Evolutionary conservation across 177 flowering plant species (phyloP), one percentile per base, ranked within the genome.

Genomic region (Vitis hybrid): DNA sequence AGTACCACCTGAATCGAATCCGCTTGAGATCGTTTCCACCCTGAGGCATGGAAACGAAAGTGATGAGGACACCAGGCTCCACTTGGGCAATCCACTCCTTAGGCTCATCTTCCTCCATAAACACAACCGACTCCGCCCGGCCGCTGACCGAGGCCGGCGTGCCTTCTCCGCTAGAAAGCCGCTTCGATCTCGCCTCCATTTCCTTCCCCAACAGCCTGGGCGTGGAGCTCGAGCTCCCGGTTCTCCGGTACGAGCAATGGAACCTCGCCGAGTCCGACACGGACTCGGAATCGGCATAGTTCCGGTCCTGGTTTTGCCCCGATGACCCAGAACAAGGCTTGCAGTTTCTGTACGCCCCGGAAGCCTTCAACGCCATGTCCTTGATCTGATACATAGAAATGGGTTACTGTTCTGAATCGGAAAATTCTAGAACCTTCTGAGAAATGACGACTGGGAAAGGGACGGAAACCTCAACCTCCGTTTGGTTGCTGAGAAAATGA

Each of bases 41-140:
- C 52, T 82, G 84, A 40, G 89, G 92, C 78, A 95, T 65, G 2
- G 98, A 86, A 73, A 91, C 83, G 72, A 95, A 95, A n/a, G 97
- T 95, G 54, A 95, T 95, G 18, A 91, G 80, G 15, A 95, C 97
- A 55, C 99, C 98, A n/a, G 99, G 98, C 81, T 95, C 99, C 65
- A 95, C 98, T 72, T 95, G 99, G 8, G 99, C 99, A 40, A 93
- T 89, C 99, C 99, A 95, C 67, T 95, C 98, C 74, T 90, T 94
- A 1, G 85, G 85, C 82, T 90, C 98, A 70, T 90, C 96, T 70
- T 94, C 99, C 74, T 89, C 98, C 86, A 82, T 79, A 52, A 91
- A 85, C 72, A 90, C 89, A 0, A 81, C 77, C 1, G 95, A 85
- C 70, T 84, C 89, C 0, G 79, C 73, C 10, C 90, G 84, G 8